Evolutionary conservation across 495 filamentous ascomycete genomes (phyloP).

Genomic region (Lepraria neglecta): DNA sequence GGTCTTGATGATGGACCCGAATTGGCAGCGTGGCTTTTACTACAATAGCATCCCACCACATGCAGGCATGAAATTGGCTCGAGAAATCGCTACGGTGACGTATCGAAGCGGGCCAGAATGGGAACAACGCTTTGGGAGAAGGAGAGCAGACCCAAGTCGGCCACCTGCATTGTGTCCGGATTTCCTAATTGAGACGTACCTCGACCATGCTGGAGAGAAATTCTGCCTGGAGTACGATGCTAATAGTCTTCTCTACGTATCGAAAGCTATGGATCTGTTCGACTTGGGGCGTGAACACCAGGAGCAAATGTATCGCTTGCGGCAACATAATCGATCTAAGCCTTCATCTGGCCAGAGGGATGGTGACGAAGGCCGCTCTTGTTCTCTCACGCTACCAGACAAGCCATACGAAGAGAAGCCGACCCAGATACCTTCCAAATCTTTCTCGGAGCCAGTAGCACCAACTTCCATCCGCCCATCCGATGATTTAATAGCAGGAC

Average conservation of each 20-base stretch:
- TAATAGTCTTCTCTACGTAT: slow-evolving; percentile 93
- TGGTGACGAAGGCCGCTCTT: slow-evolving; percentile 43
- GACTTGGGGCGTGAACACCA: slow-evolving; percentile 74
- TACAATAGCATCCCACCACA: slow-evolving; percentile 87
- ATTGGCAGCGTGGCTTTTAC: slow-evolving; percentile 97
- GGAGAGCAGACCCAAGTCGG: slow-evolving; percentile 75
- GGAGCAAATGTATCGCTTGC: slow-evolving; percentile 40
- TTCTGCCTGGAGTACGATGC: slow-evolving; percentile 97
- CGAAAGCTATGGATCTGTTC: slow-evolving; percentile 98
- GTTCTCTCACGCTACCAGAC: slow-evolving; percentile 79
- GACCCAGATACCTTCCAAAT: slow-evolving; percentile 35
- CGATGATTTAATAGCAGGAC: slow-evolving; percentile 69
- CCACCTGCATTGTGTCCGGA: slow-evolving; percentile 92
- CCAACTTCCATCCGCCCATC: slow-evolving; percentile 45
- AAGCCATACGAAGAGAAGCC: slow-evolving; percentile 78
- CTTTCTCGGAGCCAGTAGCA: slow-evolving; percentile 16
- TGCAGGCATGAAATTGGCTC: slow-evolving; percentile 92
- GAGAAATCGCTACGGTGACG: slow-evolving; percentile 95
- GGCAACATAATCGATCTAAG: slow-evolving; percentile 46
- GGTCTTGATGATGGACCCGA: slow-evolving; percentile 96
- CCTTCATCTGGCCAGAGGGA: slow-evolving; percentile 35
- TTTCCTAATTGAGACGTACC: slow-evolving; percentile 96
- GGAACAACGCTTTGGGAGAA: slow-evolving; percentile 88
- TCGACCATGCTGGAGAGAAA: slow-evolving; percentile 98
- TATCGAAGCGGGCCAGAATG: slow-evolving; percentile 96